Base-by-base conservation (phyloP, 129 eudicot species). In the Helianthus tuberosus region DNA sequence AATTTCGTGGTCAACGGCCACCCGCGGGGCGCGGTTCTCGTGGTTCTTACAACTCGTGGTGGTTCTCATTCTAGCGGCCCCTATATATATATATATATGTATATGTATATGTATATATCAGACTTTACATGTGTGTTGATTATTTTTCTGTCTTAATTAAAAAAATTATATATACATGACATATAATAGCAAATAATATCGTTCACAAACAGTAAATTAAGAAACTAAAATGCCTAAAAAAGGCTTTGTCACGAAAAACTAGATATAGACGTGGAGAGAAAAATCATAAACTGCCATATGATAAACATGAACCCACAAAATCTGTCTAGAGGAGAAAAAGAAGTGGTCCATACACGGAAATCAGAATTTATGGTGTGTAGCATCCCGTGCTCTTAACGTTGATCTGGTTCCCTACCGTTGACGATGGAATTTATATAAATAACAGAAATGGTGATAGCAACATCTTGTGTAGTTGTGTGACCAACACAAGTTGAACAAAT, bases 281-380 rank as follows among this genome's bases (percentile, higher is more conserved):
- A 57, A 61, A 35, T 25, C 8, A 10, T 11, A 61, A 51, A 16
- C 9, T 16, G 32, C 14, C 3, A 64, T 10, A 15, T 3, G 51
- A 61, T 61, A 11, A 61, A 61, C 43, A 61, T 14, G 66, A 61
- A 61, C 20, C 44, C 66, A 29, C 52, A n/a, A 64, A 41, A 41
- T 64, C 44, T 32, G 67, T 62, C 10, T 23, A 25, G n/a, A 54
- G 1, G 32, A 54, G 29, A 27, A 27, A 54, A 25, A 32, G 63
- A 59, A 64, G 51, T 16, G 69, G 51, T 64, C 69, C 69, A 15
- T 50, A 39, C 50, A 39, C 69, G 50, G 52, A 43, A n/a, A 64
- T 38, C 51, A 39, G 52, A 63, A 36, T 17, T 64, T 39, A 16
- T 64, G 69, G 50, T 41, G 51, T 63, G 25, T 15, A 36, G 48